Evolutionary conservation across 495 filamentous ascomycete genomes (phyloP).

Genomic region (Xylaria scruposa): DNA sequence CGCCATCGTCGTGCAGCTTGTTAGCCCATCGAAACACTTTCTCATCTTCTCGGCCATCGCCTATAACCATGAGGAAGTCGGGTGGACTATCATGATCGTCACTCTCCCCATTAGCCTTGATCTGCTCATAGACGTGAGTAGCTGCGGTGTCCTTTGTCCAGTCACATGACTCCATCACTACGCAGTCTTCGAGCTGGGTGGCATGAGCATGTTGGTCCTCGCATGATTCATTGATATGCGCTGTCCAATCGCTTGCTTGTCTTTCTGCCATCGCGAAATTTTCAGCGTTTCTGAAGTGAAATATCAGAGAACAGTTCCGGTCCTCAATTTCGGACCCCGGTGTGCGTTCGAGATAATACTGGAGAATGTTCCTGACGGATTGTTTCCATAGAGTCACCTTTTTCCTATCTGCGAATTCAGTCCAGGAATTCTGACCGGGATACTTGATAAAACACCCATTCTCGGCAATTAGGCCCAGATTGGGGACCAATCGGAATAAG

Average conservation of each 20-base stretch:
- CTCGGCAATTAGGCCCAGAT: constrained; percentile 87
- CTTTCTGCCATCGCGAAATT: constrained; percentile 73
- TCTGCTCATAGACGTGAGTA: constrained; percentile 67
- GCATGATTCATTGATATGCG: constrained; percentile 92
- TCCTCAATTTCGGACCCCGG: constrained; percentile 87
- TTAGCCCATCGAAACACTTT: constrained; percentile 94
- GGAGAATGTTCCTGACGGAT: constrained; percentile 74
- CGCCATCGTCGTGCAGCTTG: constrained; percentile 59
- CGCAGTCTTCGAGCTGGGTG: constrained; percentile 74
- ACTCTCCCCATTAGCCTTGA: constrained; percentile 48
- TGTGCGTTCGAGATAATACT: constrained; percentile 86
- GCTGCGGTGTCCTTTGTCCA: constrained; percentile 88
- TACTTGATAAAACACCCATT: constrained; percentile 89
- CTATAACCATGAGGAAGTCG: constrained; percentile 85
- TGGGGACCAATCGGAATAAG: constrained; percentile 77
- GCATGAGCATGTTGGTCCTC: constrained; percentile 82
- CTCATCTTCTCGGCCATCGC: constrained; percentile 91
- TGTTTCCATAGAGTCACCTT: constrained; percentile 77
- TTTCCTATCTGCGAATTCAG: constrained; percentile 70
- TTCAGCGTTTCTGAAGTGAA: constrained; percentile 84
- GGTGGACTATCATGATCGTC: constrained; percentile 55
- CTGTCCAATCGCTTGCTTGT: constrained; percentile 84
- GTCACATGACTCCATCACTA: constrained; percentile 79
- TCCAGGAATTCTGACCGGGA: constrained; percentile 71
- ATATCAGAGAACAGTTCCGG: constrained; percentile 82